Base-by-base conservation (phyloP, 1,284 basidiomycete genomes). In the Anthracocystis setariae region DNA sequence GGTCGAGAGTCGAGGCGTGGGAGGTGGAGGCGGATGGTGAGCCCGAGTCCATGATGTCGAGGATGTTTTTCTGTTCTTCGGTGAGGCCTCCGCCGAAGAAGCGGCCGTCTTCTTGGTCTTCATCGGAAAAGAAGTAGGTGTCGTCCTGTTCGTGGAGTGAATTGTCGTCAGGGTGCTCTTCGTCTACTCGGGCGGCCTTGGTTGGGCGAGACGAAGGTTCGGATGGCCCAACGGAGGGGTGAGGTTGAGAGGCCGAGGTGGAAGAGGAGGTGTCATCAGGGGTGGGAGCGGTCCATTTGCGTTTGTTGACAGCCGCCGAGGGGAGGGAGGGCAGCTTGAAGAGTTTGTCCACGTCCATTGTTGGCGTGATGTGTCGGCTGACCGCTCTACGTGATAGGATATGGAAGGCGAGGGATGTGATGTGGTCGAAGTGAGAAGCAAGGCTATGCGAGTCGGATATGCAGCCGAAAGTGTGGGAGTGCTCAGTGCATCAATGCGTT, bases 41-140 rank as follows among this genome's bases (percentile, higher is more conserved):
- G 21, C 35, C 58, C 3, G 61, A 48, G 48, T 79, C 73, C 73
- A 82, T 78, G 39, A 81, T 80, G 39, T 81, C 76, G 17, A 81
- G 55, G 39, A 82, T 81, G 8, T 65, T 59, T 33, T 74, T 53
- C 60, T 82, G 80, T 63, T 81, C 68, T 10, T 60, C 65, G 9
- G 73, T 81, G 9, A 82, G 69, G 2, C 80, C 80, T 10, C 80
- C 78, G n/a, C 73, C 73, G 33, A 80, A 81, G 58, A 82, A 81
- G 5, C 80, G 56, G 2, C 75, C 74, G 18, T 71, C 78, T 47
- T 81, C 80, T 18, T 82, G 78, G 38, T 82, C 80, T 37, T 79
- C 77, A 21, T 82, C 79, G 7, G 63, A 70, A 42, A 72, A 76
- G 38, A 71, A 76, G 45, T 64, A 40, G 5, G 56, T 64, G 13